Evolutionary conservation across 2,329 filamentous ascomycete species (phyloP).

Genomic region (Calonectria hawksworthii): DNA sequence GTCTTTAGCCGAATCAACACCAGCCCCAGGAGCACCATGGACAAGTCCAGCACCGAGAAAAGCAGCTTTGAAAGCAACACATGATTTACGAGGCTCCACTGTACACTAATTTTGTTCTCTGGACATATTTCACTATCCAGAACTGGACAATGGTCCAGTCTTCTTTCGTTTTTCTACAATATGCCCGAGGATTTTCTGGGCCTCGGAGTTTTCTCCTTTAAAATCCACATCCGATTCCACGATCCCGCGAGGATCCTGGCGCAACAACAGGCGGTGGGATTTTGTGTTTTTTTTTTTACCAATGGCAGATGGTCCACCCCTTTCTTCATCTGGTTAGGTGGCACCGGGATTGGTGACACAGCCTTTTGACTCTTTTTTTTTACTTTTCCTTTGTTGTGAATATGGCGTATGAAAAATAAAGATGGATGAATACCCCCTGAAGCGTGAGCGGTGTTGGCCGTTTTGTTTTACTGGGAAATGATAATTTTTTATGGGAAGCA

Average conservation of each 20-base stretch:
- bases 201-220: neutral
- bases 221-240: conserved; percentile 16
- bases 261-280: conserved; percentile 27
- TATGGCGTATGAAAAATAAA: conserved; percentile 49
- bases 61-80: conserved; percentile 59
- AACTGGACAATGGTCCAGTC: neutral
- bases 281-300: conserved; percentile 40
- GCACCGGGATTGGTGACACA: conserved; percentile 17
- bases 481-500: conserved; percentile 36
- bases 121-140: conserved; percentile 38
- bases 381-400: conserved; percentile 41
- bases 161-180: conserved; percentile 6
- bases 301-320: conserved; percentile 23
- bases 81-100: conserved; percentile 29
- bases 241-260: conserved; percentile 27
- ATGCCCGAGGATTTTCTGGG: neutral
- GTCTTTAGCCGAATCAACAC: conserved; percentile 69
- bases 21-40: conserved; percentile 67
- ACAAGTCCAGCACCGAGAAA: conserved; percentile 65
- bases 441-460: conserved; percentile 45
- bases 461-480: conserved; percentile 36
- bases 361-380: conserved; percentile 38
- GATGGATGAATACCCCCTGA: conserved; percentile 49
- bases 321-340: conserved; percentile 21
- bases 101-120: conserved; percentile 39